Percentiles rank a stretch among this genome's conserved stretches.
These are phyloP conservation scores for Artemisia annua DNA, from an alignment of 129 eudicot species.

Conservation along the genomic window DNA sequence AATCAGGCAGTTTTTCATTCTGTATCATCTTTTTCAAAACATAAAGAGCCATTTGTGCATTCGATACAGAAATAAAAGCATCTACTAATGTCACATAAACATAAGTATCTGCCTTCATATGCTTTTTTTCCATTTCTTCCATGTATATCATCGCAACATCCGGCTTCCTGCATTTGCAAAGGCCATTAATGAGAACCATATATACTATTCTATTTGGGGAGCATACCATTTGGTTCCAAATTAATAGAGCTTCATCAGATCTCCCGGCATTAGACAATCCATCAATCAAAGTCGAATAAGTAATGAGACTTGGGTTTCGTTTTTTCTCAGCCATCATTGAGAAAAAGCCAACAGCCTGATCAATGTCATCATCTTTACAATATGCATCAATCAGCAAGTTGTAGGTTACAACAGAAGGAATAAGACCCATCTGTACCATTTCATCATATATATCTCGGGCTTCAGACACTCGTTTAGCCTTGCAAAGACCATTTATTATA, in stretches of 20 bases:
- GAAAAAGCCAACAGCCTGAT: conserved; percentile 50
- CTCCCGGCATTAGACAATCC: conserved; percentile 71
- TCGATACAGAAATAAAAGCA: conserved; percentile 50
- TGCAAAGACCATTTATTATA: conserved; percentile 73
- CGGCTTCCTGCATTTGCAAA: conserved; percentile 69
- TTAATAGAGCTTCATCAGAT: conserved; percentile 66
- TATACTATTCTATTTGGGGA: conserved; percentile 62
- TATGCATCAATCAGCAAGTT: conserved; percentile 77
- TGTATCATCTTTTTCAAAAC: conserved; percentile 53
- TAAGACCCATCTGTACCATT: conserved; percentile 51
- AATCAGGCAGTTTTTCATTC: conserved; percentile 33
- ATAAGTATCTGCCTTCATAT: conserved; percentile 59
- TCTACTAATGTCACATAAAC: conserved; percentile 56
- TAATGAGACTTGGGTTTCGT: conserved; percentile 63
- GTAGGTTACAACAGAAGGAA: conserved; percentile 84
- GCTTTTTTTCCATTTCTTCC: conserved; percentile 62
- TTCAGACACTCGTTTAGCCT: conserved; percentile 57
- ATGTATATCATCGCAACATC: conserved; percentile 50
- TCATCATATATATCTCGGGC: conserved; percentile 46
- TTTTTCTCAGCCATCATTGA: conserved; percentile 53
- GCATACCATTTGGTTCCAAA: conserved; percentile 70
- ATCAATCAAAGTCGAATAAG: conserved; percentile 72
- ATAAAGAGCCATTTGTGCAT: conserved; percentile 48
- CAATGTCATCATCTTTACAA: conserved; percentile 61
- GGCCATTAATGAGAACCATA: conserved; percentile 84